Evolutionary conservation across 2,329 filamentous ascomycete species (phyloP).

Genomic region (Stemphylium vesicarium): DNA sequence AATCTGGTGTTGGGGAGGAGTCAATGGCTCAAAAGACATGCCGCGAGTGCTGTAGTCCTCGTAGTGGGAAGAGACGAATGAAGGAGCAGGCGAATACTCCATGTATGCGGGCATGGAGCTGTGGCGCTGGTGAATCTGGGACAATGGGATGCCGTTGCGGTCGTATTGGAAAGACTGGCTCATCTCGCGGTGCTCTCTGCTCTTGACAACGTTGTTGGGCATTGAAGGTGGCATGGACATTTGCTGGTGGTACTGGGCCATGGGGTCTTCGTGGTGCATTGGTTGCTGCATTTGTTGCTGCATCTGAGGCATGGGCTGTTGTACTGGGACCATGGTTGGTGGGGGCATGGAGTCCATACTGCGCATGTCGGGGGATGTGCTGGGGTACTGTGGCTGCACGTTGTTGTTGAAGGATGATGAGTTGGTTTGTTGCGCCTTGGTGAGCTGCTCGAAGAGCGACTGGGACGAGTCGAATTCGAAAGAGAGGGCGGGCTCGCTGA

Average conservation of each 20-base stretch:
- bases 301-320: conserved; percentile 47
- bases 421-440: conserved; percentile 98
- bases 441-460: conserved; percentile 98
- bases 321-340: conserved; percentile 74
- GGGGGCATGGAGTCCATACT: conserved; percentile 94
- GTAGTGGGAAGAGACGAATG: conserved; percentile 97
- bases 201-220: conserved; percentile 77
- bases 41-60: conserved; percentile 98
- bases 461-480: conserved; percentile 99
- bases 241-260: conserved; percentile 75
- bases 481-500: conserved; percentile 94
- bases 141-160: conserved; percentile 85
- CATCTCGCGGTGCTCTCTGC: conserved; percentile 84
- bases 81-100: conserved; percentile 97
- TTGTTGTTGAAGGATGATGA: conserved; percentile 90
- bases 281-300: conserved; percentile 56
- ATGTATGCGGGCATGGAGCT: conserved; percentile 99
- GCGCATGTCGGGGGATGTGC: conserved; percentile 86
- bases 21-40: conserved; percentile 95
- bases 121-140: conserved; percentile 86
- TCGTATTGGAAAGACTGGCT: conserved; percentile 79
- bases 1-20: conserved; percentile 88
- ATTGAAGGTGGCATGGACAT: conserved; percentile 76
- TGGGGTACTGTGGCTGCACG: conserved; percentile 71
- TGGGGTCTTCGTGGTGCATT: conserved; percentile 68